Base-by-base conservation (phyloP, 495 filamentous ascomycete species). In the Parathielavia hyrcaniae region DNA sequence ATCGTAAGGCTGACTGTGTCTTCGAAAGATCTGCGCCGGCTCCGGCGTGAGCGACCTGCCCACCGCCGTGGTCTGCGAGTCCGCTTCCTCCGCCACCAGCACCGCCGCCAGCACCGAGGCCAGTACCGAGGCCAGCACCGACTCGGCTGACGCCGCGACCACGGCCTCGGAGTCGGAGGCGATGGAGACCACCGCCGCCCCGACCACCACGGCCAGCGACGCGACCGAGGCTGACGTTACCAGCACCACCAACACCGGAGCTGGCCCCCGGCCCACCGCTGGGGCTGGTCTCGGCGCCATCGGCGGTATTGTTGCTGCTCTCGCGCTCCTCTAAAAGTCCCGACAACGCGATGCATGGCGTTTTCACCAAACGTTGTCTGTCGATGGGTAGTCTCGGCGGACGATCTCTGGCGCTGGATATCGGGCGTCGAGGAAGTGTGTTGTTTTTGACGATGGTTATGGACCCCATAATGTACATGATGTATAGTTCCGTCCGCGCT, bases 41-140 rank as follows among this genome's bases (percentile, higher is more conserved):
- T 39, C 59, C 51, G 67, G 69, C 44, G 72, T 75, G 19, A 71
- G 59, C 9, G 53, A 49, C 54, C 67, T 78, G 20, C 74, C 73
- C 10, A 69, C 60, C 35, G 60, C 51, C 57, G 71, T 66, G 45
- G 32, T 50, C 38, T 74, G 65, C 72, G 7, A 38, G 14, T 43
- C 38, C 38, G 23, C 43, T 19, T 5, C 40, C 16, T 7, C 40
- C 40, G 55, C 47, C n/a, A 47, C 75, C 1, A 65, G 58, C 40
- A 49, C 61, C 51, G 61, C 68, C n/a, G 54, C 57, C 34, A 60
- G 65, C 34, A 65, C 63, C 47, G 62, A 57, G 17, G n/a, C 75
- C 1, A 65, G 58, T 38, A 49, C 61, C 51, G 61, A 67, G 14
- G 54, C 57, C 34, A 60, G 65, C 34, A 65, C 63, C 47, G 62